Base-by-base conservation (phyloP, 2,329 filamentous ascomycete species). In the Penicillium sp. region DNA sequence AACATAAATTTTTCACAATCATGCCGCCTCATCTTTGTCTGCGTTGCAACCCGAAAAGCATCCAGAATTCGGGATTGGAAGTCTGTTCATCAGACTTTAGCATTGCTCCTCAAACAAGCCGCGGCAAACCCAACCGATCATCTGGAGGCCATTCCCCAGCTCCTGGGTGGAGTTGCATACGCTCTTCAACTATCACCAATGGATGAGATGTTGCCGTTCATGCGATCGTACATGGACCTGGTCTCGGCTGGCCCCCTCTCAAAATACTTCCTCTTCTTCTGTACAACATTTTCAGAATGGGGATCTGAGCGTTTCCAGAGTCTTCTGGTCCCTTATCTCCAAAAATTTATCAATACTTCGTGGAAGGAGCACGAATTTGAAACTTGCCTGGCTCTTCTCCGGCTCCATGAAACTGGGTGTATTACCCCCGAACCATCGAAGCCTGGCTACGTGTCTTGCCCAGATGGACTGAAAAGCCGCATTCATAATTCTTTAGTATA, bases 191-290 rank as follows among this genome's bases (percentile, higher is more conserved):
- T 83, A 56, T 85, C 89, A 5, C 83, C 90, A 1, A 83, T 95
- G 64, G 88, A 95, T 58, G 79, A 84, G 5, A 72, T 94, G 33
- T 83, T 95, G 37, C 81, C 87, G 1, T 78, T 81, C 34, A 78
- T 90, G 48, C 78, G 80, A 12, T 69, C 80, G 3, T 76, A 95
- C 39, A 79, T 81, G 63, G 81, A 84, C 32, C 72, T 74, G 3
- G 71, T 95, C 41, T 82, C 80, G 3, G 78, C 79, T 44, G 81
- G 85, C 39, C 77, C 78, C 1, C 77, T 90, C 59, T 80, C 84
- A 60, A 70, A 70, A 44, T 85, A 84, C 73, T 97, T 95, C 65
- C 78, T 97, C 38, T 79, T 83, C 0, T 95, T 97, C 67, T 96
- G 89, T 68, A 84, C 85, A 11, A 84, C 88, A 45, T 84, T 93